Base-by-base conservation (phyloP, 257 asterid genomes). In the Capsicum rhomboideum region DNA sequence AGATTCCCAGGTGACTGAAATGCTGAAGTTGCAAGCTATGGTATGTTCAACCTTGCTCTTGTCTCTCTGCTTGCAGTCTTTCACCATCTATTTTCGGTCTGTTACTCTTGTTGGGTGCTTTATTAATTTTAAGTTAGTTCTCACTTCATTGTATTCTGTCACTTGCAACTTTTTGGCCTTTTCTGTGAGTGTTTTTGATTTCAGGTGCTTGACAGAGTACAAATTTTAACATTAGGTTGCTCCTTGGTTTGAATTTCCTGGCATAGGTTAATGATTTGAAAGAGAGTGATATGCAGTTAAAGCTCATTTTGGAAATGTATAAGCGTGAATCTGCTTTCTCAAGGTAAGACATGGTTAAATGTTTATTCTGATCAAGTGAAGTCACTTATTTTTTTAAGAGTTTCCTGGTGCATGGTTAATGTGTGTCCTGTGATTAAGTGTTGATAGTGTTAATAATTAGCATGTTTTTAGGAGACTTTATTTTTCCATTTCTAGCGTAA, bases 191-290 rank as follows among this genome's bases (percentile, higher is more conserved):
- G 28, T 77, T 17, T 28, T 77, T 29, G 16, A 49, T 50, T 77
- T 77, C 82, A 77, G 64, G 82, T 77, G 37, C 82, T 52, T 77
- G 46, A 50, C 40, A 28, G 17, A 50, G 64, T 77, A 16, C 64
- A 77, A 16, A 49, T 77, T 50, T 50, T 77, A 28, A 77, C 49
- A 31, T 50, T 34, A 55, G 71, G 29, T 49, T 82, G 61, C 29
- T 82, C 79, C 4, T 66, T 82, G 56, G 53, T 54, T 82, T 67
- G 81, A 79, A 71, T 87, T 85, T 86, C 55, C 85, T 83, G 88
- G 87, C 80, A 81, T 94, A 97, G 99, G 92, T 94, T 79, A 89
- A 87, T 84, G 95, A 93, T 86, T 90, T 97, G 87, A 91, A 94
- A 89, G 85, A 71, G 85, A 87, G 91, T 81, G 94, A 91, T 79